A percentile compares a stretch with the other conserved stretches of the same genome.
These are phyloP conservation scores for Clitoria ternatea DNA, from an alignment of 306 rosid genomes.

Conservation along the genomic window DNA sequence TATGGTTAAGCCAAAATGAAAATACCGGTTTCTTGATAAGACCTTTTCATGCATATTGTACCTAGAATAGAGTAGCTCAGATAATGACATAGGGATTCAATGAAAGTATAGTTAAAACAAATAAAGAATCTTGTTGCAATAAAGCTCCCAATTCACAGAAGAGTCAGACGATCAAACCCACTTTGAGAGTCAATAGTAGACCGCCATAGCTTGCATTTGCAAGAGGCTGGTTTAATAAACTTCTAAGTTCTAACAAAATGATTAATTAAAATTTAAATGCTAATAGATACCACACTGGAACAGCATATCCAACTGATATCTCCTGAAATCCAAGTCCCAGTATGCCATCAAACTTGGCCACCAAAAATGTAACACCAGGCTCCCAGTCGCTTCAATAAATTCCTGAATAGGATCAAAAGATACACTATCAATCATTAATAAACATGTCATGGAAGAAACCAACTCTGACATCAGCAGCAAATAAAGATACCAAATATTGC, in stretches of 20 bases:
- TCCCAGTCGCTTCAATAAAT: constrained; percentile 82
- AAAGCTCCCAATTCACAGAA: not conserved
- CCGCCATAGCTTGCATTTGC: not conserved
- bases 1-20: constrained; percentile 95
- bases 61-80: constrained; percentile 41
- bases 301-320: constrained; percentile 76
- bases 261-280: constrained; percentile 11
- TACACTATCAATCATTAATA: not conserved
- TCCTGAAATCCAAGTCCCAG: constrained; percentile 95
- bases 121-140: not conserved
- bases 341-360: constrained; percentile 86
- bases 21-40: constrained; percentile 73
- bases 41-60: constrained; percentile 76
- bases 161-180: not conserved
- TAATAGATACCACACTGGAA: constrained; percentile 73
- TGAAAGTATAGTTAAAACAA: not conserved
- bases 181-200: not conserved
- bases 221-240: not conserved
- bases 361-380: constrained; percentile 64
- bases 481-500: constrained; percentile 87
- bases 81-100: not conserved
- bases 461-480: constrained; percentile 57
- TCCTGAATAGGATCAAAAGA: constrained; percentile 42
- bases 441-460: constrained; percentile 33
- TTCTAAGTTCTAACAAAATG: constrained; percentile 7